Percentiles rank a stretch among this genome's conserved stretches.
Evolutionary conservation across 495 filamentous ascomycete genomes (phyloP).

Genomic region (Xylaria palmicola): DNA sequence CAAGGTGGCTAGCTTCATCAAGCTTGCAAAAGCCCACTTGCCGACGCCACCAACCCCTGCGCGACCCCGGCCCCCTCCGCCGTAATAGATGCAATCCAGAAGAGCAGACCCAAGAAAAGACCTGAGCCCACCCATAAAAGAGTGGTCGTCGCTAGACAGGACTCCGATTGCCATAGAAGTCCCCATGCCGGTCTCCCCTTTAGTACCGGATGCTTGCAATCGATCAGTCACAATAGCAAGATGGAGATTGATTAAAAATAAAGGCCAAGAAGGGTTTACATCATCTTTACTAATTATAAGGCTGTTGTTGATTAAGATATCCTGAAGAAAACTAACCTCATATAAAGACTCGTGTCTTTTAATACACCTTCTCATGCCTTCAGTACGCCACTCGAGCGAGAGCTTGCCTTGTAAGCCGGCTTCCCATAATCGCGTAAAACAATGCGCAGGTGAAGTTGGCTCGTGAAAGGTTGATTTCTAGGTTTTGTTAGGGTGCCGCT

Average conservation of each 20-base stretch:
- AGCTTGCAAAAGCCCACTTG: slow-evolving; percentile 28
- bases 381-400: slow-evolving; percentile 35
- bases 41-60: slow-evolving; percentile 12
- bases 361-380: slow-evolving; percentile 38
- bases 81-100: slow-evolving; percentile 45
- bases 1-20: slow-evolving; percentile 6
- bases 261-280: slow-evolving; percentile 26
- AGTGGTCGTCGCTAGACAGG: slow-evolving; percentile 40
- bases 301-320: slow-evolving; percentile 43
- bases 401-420: slow-evolving; percentile 43
- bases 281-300: slow-evolving; percentile 41
- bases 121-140: slow-evolving; percentile 50
- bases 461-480: slow-evolving; percentile 21
- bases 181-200: slow-evolving; percentile 43
- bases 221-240: slow-evolving; percentile 38
- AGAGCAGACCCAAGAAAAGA: slow-evolving; percentile 57
- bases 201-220: slow-evolving; percentile 33
- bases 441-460: slow-evolving; percentile 44
- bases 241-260: slow-evolving; percentile 44
- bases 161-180: slow-evolving; percentile 46
- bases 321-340: slow-evolving; percentile 35
- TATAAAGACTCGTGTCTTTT: slow-evolving; percentile 36
- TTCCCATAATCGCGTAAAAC: slow-evolving; percentile 38
- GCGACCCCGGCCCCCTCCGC: slow-evolving; percentile 7
- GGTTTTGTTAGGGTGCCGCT: slow-evolving; percentile 10